phyloP scores from a whole-genome alignment of 2,329 filamentous ascomycete species.

The Botryosphaeria dothidea region DNA sequence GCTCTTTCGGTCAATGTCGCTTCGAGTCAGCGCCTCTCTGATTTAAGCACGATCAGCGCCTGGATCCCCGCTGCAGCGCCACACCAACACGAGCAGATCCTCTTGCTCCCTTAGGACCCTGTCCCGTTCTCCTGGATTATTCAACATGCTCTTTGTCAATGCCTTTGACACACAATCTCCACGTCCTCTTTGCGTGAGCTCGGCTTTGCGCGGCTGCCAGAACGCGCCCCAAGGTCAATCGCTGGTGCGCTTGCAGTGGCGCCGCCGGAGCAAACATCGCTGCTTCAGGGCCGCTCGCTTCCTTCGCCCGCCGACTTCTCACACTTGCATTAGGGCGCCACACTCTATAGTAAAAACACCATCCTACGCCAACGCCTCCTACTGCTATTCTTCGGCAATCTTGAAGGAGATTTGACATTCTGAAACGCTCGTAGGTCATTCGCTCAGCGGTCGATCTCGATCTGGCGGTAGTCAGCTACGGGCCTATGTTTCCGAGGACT shows the following conservation, averaged over 20 bases:
- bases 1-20: slow-evolving; percentile 1
- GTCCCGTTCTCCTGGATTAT: not conserved
- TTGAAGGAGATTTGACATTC: not conserved
- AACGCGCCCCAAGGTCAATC: not conserved
- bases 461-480: not conserved
- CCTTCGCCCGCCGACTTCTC: not conserved
- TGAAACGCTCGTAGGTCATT: too few relatives aligned
- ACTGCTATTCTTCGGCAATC: not conserved
- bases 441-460: too few relatives aligned
- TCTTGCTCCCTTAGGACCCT: slow-evolving; percentile 10
- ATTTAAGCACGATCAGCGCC: slow-evolving; percentile 13
- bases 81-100: slow-evolving; percentile 11
- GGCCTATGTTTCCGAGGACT: not conserved
- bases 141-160: not conserved
- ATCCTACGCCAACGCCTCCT: not conserved
- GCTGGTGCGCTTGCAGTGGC: not conserved
- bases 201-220: not conserved
- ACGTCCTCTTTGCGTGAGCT: not conserved
- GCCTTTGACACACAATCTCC: not conserved
- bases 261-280: not conserved
- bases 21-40: not conserved
- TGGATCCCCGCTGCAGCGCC: slow-evolving; percentile 9
- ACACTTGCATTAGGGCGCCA: not conserved
- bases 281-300: not conserved
- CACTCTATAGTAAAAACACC: not conserved